Base-by-base conservation (phyloP, 208 protist genomes). In the Vickermania ingenoplastis region DNA sequence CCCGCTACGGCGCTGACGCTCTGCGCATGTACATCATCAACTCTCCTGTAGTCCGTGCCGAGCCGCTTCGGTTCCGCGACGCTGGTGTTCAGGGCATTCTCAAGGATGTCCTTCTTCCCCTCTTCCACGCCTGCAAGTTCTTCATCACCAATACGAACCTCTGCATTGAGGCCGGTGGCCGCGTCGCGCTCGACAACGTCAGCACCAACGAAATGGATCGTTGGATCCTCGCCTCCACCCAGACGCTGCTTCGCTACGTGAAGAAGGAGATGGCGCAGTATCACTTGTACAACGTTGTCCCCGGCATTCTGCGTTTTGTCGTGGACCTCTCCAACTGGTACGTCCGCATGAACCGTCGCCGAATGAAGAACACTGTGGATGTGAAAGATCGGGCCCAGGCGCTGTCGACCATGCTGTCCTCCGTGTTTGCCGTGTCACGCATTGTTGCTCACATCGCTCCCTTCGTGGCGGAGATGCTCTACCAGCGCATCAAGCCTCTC, bases 1-100 rank as follows among this genome's bases (percentile, higher is more conserved):
- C 98, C 57, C 54, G 77, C 2, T 91, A 98, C 78, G 98, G 99
- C 58, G 97, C 99, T 0, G 98, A 99, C 78, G 96, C 98, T 22
- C 75, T 99, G 24, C 81, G 98, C 49, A 89, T 99, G 67, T 99
- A 99, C 69, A 92, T 99, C 48, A 99, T 99, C 75, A 99, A 99
- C 71, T 99, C 97, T 13, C 98, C 98, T 29, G 98, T 99, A 2
- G 98, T 99, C 4, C 86, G 97, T 56, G 99, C 90, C 17, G 97
- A 99, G 67, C 72, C 83, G 17, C 75, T 99, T 13, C 79, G 86
- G 24, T 99, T 99, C 81, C 81, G 84, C 14, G 80, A 96, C 63
- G 61, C 72, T 13, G 90, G 91, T 54, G 98, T 99, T n/a, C 71
- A 86, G 57, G 89, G 78, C 30, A 91, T 99, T 26, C 81, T 99